phyloP scores from a whole-genome alignment of 345 rosid species.

The Camelina neglecta region DNA sequence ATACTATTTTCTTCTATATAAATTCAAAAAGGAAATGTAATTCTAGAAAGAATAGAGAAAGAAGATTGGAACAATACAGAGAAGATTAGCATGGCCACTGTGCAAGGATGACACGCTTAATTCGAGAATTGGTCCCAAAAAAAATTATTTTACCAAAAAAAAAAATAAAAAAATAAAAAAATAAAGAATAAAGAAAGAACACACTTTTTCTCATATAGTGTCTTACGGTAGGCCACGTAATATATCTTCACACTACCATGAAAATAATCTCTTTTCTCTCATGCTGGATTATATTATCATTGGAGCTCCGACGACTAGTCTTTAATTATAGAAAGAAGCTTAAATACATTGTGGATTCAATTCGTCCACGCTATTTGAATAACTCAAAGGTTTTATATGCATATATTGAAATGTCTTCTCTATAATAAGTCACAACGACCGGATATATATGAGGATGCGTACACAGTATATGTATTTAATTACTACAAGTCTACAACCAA shows the following conservation, averaged over 20 bases:
- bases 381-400: background rate
- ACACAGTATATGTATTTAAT: constrained; percentile 1
- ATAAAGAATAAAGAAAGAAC: too few species aligned
- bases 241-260: background rate
- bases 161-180: too few species aligned
- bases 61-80: too few species aligned
- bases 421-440: constrained; percentile 20
- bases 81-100: too few species aligned
- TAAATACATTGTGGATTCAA: background rate
- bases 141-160: too few species aligned
- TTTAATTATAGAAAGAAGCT: background rate
- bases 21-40: too few species aligned
- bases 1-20: constrained; percentile 9
- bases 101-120: too few species aligned
- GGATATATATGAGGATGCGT: constrained; percentile 9
- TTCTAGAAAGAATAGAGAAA: too few species aligned
- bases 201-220: too few species aligned
- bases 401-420: constrained; percentile 7
- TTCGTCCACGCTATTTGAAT: constrained; percentile 18
- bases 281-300: background rate
- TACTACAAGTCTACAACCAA: constrained; percentile 12
- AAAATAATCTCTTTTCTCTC: background rate
- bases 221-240: too few species aligned
- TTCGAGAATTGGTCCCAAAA: too few species aligned
- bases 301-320: background rate